Evolutionary conservation across 768 basidiomycete genomes (phyloP).

Genomic region (Leccinum uliginosum): DNA sequence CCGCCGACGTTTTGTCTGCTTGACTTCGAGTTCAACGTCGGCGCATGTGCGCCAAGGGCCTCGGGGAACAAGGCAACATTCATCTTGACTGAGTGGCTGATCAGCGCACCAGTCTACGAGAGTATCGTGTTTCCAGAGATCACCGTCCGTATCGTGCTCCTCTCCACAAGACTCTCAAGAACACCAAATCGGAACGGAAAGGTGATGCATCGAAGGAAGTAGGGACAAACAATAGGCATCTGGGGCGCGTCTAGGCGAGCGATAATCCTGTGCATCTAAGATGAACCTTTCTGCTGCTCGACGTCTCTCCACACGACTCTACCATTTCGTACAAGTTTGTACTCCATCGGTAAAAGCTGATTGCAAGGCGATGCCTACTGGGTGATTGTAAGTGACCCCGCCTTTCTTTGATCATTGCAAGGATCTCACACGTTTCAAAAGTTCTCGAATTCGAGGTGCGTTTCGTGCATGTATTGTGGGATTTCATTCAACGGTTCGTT

Average conservation of each 20-base stretch:
- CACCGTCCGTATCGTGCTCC: constrained; percentile 70
- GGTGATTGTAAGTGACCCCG: not conserved
- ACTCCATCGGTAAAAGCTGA: not conserved
- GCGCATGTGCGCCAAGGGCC: constrained; percentile 42
- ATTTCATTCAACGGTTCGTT: not conserved
- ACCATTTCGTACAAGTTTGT: not conserved
- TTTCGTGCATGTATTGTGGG: not conserved
- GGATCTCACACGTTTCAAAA: too few species aligned
- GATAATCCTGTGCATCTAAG: too few species aligned
- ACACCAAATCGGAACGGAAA: constrained; percentile 38
- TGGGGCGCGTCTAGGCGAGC: constrained; percentile 82
- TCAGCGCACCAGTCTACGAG: constrained; percentile 62
- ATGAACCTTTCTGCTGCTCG: too few species aligned
- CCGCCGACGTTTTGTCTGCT: too few species aligned
- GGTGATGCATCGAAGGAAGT: constrained; percentile 49
- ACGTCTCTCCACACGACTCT: too few species aligned
- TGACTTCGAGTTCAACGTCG: too few species aligned
- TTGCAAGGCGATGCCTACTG: not conserved
- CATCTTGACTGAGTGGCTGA: constrained; percentile 78
- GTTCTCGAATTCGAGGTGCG: too few species aligned
- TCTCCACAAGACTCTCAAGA: constrained; percentile 71
- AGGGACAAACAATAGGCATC: constrained; percentile 61
- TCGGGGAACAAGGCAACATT: constrained; percentile 77
- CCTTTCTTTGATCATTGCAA: not conserved
- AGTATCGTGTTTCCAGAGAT: constrained; percentile 95